These are phyloP conservation scores for Avena insularis DNA, from an alignment of 176 grass and related monocot genomes.

Conservation along the genomic window DNA sequence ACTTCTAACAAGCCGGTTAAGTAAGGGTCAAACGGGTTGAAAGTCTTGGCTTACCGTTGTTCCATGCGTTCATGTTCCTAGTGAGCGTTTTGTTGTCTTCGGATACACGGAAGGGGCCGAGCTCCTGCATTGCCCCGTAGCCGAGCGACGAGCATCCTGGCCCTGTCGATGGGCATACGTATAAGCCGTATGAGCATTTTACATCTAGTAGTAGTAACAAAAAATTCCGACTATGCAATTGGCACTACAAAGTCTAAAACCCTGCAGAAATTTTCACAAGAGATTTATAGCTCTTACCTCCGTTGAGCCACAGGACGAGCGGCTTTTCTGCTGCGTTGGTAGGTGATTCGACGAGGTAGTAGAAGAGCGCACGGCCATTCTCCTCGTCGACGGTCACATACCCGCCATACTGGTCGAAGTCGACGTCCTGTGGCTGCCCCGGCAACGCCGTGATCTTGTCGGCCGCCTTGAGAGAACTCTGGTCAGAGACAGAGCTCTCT, in stretches of 20 bases:
- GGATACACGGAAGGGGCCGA: constrained; percentile 55
- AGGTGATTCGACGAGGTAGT: constrained; percentile 57
- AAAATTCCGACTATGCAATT: neutral
- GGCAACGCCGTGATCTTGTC: constrained; percentile 58
- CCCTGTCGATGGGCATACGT: constrained; percentile 23
- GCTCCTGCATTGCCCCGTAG: constrained; percentile 17
- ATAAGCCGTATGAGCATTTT: neutral
- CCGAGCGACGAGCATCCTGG: neutral
- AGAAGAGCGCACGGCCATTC: constrained; percentile 57
- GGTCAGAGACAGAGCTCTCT: neutral
- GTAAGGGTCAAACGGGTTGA: neutral
- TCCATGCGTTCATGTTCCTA: constrained; percentile 8
- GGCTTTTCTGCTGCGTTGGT: constrained; percentile 38
- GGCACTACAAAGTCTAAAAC: neutral
- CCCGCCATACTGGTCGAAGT: constrained; percentile 62
- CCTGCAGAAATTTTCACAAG: neutral
- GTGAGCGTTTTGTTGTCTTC: constrained; percentile 55
- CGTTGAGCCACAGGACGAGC: constrained; percentile 69
- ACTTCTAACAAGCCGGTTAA: too few relatives aligned
- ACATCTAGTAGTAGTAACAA: too few relatives aligned
- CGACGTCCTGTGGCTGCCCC: constrained; percentile 43
- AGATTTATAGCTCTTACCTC: constrained; percentile 38
- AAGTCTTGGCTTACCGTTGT: constrained; percentile 22
- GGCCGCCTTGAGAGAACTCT: constrained; percentile 40
- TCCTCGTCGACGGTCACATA: constrained; percentile 47